phyloP scores from a whole-genome alignment of 2,329 filamentous ascomycete species.

The Talaromyces sp. region DNA sequence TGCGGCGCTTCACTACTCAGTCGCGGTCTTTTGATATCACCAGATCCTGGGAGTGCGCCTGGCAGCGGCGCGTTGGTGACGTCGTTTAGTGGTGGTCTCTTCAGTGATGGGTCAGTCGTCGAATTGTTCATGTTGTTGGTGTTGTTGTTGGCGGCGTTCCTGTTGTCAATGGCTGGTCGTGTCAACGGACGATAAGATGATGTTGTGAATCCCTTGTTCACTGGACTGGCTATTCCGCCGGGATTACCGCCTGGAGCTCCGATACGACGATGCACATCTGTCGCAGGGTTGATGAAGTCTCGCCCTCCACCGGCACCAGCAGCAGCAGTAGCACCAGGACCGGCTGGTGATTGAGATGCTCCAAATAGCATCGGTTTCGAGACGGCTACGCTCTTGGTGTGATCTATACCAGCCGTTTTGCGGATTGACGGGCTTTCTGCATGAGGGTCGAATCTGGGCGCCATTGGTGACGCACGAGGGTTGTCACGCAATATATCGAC shows the following conservation, averaged over 20 bases:
- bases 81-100: conserved; percentile 44
- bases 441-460: conserved; percentile 66
- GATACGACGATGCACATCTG: conserved; percentile 35
- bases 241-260: conserved; percentile 29
- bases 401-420: conserved; percentile 84
- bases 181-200: conserved; percentile 46
- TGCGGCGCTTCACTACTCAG: conserved; percentile 22
- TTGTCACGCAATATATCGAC: conserved; percentile 57
- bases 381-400: conserved; percentile 71
- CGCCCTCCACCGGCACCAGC: conserved; percentile 22
- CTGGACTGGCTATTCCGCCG: conserved; percentile 29
- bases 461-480: conserved; percentile 43
- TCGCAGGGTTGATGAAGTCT: conserved; percentile 36
- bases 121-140: conserved; percentile 21
- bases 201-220: conserved; percentile 34
- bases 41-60: conserved; percentile 23
- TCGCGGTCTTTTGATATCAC: conserved; percentile 33
- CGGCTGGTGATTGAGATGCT: conserved; percentile 24
- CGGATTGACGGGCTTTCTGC: conserved; percentile 80
- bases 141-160: conserved; percentile 21
- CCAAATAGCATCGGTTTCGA: conserved; percentile 45
- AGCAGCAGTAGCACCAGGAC: not conserved
- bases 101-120: conserved; percentile 30
- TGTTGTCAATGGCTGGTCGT: conserved; percentile 36
- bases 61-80: conserved; percentile 40